Evolutionary conservation across 2,329 filamentous ascomycete species (phyloP), one percentile per base, ranked within the genome.

Genomic region (Penicillium crustosum): DNA sequence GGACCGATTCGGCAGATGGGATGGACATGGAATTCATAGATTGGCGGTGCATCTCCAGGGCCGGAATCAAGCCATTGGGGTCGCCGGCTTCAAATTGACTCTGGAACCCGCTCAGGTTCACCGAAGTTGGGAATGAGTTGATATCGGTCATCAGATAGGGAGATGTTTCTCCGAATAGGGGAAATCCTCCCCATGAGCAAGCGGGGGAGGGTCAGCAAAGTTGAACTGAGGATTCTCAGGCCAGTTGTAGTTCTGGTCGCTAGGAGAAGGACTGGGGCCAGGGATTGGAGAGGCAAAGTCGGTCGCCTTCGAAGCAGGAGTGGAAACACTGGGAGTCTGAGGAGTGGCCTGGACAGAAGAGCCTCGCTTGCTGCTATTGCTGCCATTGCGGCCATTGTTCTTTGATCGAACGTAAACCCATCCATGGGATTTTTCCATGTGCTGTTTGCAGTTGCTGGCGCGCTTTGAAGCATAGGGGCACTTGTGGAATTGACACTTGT

Each of bases 391-490:
- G 72, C 90, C 89, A 70, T 95, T 96, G 75, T 89, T 93, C 83
- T 97, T 97, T 59, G 91, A 93, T 63, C 93, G 89, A 55, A 93
- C 83, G 67, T 97, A 97, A n/a, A 83, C 82, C 89, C 91, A 96
- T 58, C 88, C 88, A 70, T 97, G 93, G 0, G 91, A 89, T 77
- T 97, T 97, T 80, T 97, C 93, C 93, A 97, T 97, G 78, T 97
- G 93, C 76, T 97, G 93, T 75, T 97, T 97, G 84, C 91, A 95
- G 76, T 97, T 97, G 62, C 90, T 94, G 79, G 96, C 90, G 58
- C 93, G 89, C 82, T 97, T 97, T 12, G 93, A 96, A 70, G 91
- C 89, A 80, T 97, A 97, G 0, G 90, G 87, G 82, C 94, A 97
- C 25, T 89, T 89, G 67, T 86, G 83, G 77, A 84, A 97, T 48